phyloP scores from a whole-genome alignment of 805 yeast genomes.

The Peterozyma xylosa region DNA sequence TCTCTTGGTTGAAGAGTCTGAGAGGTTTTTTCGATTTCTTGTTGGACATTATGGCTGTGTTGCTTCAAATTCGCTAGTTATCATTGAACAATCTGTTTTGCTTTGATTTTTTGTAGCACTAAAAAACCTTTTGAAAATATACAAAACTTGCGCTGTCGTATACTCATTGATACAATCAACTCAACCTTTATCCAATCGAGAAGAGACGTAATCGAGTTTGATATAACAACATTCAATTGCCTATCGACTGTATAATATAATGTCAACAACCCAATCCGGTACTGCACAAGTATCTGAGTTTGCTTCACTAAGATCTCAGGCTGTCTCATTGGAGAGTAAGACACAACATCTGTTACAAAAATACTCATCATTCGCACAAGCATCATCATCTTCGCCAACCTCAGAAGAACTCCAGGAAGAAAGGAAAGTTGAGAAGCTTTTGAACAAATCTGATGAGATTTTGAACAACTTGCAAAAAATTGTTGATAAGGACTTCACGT shows the following conservation, averaged over 20 bases:
- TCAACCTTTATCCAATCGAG: too few relatives aligned
- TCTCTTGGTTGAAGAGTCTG: slow-evolving; percentile 29
- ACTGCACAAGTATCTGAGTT: slow-evolving; percentile 22
- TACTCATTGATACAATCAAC: too few relatives aligned
- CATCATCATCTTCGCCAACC: slow-evolving; percentile 39
- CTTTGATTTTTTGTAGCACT: too few relatives aligned
- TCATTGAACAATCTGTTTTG: too few relatives aligned
- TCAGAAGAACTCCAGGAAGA: slow-evolving; percentile 40
- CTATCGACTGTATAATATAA: slow-evolving; percentile 13
- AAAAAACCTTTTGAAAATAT: too few relatives aligned
- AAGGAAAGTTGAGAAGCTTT: slow-evolving; percentile 38
- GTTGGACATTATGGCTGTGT: too few relatives aligned
- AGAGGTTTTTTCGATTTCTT: slow-evolving; percentile 8
- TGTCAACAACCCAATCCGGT: slow-evolving; percentile 45
- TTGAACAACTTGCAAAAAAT: slow-evolving; percentile 44
- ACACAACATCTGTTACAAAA: slow-evolving; percentile 45
- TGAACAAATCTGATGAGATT: slow-evolving; percentile 47
- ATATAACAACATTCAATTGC: too few relatives aligned
- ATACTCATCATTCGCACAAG: slow-evolving; percentile 47
- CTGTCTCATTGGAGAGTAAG: slow-evolving; percentile 64
- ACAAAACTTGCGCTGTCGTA: too few relatives aligned
- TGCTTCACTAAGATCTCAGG: slow-evolving; percentile 41
- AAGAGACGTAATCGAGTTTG: too few relatives aligned
- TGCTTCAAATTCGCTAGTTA: too few relatives aligned
- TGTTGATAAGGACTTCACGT: slow-evolving; percentile 45